These are phyloP conservation scores for Sedum album DNA, from an alignment of 164 flowering plant species.

Conservation along the genomic window DNA sequence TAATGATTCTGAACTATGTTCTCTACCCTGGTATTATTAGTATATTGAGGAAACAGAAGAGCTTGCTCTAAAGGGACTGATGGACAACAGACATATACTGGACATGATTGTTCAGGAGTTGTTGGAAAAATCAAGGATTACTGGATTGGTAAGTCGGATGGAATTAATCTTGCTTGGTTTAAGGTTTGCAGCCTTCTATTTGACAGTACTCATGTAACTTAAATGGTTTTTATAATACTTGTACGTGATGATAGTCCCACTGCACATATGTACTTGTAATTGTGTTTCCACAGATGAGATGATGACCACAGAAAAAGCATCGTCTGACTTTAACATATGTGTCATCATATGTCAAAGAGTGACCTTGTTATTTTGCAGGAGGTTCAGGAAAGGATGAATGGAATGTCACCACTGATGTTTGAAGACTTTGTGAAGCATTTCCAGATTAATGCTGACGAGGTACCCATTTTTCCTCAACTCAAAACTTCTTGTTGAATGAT, in stretches of 20 bases:
- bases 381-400: conserved; percentile 62
- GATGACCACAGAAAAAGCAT: background rate
- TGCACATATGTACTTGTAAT: background rate
- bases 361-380: conserved; percentile 42
- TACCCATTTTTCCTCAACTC: conserved; percentile 13
- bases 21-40: conserved; percentile 20
- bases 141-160: conserved; percentile 65
- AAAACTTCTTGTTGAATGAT: background rate
- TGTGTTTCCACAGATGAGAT: background rate
- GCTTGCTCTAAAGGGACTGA: conserved; percentile 73
- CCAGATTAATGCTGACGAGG: conserved; percentile 76
- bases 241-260: background rate
- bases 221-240: background rate
- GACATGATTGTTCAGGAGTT: conserved; percentile 56
- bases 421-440: conserved; percentile 74
- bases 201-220: background rate
- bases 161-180: background rate
- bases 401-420: conserved; percentile 62
- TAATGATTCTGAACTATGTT: background rate
- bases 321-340: no score
- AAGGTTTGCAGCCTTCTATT: background rate
- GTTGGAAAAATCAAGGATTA: conserved; percentile 67
- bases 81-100: conserved; percentile 61
- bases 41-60: conserved; percentile 94
- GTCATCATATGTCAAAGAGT: conserved; percentile 1